phyloP scores from a whole-genome alignment of 371 early-diverging fungal species.

The Haplosporangium sp. region DNA sequence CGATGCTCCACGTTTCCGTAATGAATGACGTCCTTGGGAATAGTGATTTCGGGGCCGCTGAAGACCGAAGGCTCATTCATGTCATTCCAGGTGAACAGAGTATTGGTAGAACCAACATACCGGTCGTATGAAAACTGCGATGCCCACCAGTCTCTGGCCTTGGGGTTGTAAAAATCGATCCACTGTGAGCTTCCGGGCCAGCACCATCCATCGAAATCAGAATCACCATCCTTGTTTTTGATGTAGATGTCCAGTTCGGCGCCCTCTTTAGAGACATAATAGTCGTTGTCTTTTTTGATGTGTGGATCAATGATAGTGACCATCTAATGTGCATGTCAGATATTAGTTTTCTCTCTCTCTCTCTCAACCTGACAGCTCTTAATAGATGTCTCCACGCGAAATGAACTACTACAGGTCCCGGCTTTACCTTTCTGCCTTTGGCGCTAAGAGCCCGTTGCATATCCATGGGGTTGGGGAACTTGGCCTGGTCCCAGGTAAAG shows the following conservation, averaged over 20 bases:
- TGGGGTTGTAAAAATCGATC: constrained; percentile 88
- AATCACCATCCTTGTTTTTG: constrained; percentile 72
- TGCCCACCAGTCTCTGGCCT: constrained; percentile 87
- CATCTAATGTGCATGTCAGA: constrained; percentile 59
- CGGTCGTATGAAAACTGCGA: constrained; percentile 73
- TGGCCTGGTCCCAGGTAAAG: constrained; percentile 88
- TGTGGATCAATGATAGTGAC: constrained; percentile 98
- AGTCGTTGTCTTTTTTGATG: constrained; percentile 87
- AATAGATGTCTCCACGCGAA: too few species aligned
- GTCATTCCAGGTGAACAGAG: constrained; percentile 92
- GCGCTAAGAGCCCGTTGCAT: constrained; percentile 84
- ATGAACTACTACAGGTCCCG: too few species aligned
- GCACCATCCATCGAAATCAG: constrained; percentile 89
- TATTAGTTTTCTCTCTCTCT: too few species aligned
- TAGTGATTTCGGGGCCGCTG: constrained; percentile 92
- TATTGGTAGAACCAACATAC: constrained; percentile 80
- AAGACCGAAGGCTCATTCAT: constrained; percentile 97
- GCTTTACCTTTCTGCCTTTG: constrained; percentile 80
- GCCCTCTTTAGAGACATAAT: constrained; percentile 83
- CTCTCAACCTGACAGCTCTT: too few species aligned
- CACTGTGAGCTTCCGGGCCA: constrained; percentile 94
- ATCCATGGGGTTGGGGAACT: constrained; percentile 88
- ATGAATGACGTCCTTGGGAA: constrained; percentile 91
- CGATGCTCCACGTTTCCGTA: constrained; percentile 84
- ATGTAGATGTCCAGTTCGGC: constrained; percentile 79